Evolutionary conservation across 1,284 basidiomycete genomes (phyloP).

Genomic region (Rhizoctonia solani): DNA sequence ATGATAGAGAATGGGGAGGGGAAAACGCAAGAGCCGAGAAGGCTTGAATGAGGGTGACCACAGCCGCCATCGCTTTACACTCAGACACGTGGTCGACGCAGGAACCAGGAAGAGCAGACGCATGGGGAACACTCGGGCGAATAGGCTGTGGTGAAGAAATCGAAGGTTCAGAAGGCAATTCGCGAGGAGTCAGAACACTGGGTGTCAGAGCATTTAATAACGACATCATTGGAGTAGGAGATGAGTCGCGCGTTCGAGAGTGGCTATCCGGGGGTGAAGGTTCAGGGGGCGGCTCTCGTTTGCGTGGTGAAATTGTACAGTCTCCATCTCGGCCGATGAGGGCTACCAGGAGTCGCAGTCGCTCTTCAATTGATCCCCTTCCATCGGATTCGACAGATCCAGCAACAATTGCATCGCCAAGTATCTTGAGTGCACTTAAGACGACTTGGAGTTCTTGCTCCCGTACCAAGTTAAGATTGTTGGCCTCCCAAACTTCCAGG

Average conservation of each 20-base stretch:
- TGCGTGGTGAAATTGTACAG: neutral
- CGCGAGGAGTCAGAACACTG: conserved; percentile 2
- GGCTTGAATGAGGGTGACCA: conserved; percentile 50
- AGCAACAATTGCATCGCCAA: conserved; percentile 38
- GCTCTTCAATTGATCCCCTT: conserved; percentile 29
- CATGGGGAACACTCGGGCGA: neutral
- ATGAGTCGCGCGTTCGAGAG: conserved; percentile 25
- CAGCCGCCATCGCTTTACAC: conserved; percentile 47
- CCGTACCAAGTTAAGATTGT: conserved; percentile 10
- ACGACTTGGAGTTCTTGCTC: conserved; percentile 32
- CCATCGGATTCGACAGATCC: conserved; percentile 32
- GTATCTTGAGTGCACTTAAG: conserved; percentile 6
- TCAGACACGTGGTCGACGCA: conserved; percentile 10
- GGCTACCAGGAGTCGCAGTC: conserved; percentile 7
- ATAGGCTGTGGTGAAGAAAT: neutral
- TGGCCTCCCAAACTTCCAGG: conserved; percentile 35
- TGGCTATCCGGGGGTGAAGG: neutral
- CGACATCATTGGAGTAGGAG: conserved; percentile 30
- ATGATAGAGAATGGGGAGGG: conserved; percentile 45
- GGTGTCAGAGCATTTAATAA: conserved; percentile 12
- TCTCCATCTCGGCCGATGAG: neutral
- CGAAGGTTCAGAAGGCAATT: neutral
- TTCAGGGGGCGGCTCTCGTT: neutral
- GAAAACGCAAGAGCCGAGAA: conserved; percentile 52
- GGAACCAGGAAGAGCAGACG: neutral